These are phyloP conservation scores for Pyrus pyrifolia DNA, from an alignment of 306 rosid genomes.

Conservation along the genomic window DNA sequence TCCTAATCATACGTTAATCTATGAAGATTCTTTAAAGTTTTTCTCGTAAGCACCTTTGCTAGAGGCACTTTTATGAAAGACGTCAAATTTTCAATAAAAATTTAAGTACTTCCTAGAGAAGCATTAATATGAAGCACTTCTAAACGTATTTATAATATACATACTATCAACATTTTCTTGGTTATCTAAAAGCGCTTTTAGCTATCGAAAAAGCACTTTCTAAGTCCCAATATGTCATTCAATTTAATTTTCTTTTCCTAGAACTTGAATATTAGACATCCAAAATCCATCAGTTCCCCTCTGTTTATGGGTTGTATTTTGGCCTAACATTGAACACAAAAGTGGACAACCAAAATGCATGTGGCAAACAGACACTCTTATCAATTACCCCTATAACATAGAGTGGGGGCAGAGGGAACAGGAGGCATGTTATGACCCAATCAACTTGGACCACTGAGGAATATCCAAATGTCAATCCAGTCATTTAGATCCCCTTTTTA, in stretches of 20 bases:
- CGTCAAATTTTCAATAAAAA: no score
- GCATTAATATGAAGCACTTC: no score
- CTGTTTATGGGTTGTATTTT: background rate
- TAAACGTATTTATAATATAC: no score
- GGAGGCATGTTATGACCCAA: slow-evolving; percentile 1
- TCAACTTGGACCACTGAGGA: slow-evolving; percentile 6
- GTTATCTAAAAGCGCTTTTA: no score
- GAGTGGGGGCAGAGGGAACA: slow-evolving; percentile 15
- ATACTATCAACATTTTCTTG: no score
- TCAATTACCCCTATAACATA: background rate
- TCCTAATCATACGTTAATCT: no score
- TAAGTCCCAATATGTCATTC: background rate
- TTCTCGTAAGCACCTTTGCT: no score
- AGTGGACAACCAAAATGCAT: slow-evolving; percentile 6
- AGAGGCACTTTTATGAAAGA: no score
- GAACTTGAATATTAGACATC: background rate
- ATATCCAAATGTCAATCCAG: background rate
- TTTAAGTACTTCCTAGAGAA: no score
- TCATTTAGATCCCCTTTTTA: background rate
- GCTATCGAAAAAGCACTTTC: no score
- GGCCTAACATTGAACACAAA: slow-evolving; percentile 4
- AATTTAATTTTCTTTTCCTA: background rate
- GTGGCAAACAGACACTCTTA: background rate
- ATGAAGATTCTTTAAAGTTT: no score
- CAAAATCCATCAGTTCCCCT: background rate